Evolutionary conservation across 1,284 basidiomycete genomes (phyloP).

Genomic region (Naganishia sp.): DNA sequence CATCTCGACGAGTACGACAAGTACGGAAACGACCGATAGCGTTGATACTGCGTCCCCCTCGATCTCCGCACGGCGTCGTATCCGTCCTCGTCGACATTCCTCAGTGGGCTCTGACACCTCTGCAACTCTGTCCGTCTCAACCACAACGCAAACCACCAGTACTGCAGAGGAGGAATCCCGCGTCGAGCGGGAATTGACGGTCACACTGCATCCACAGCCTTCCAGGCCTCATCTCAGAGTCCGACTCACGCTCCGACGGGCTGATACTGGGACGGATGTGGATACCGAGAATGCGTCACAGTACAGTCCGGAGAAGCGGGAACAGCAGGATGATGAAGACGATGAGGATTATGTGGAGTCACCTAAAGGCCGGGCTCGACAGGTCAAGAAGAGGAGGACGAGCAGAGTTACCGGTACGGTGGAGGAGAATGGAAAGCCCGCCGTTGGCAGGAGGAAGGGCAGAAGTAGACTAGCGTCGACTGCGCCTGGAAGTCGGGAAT

Average conservation of each 20-base stretch:
- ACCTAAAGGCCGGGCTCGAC: not conserved
- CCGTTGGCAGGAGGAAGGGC: conserved; percentile 4
- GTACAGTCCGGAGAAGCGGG: not conserved
- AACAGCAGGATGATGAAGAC: conserved; percentile 3
- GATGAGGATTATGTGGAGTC: conserved; percentile 15
- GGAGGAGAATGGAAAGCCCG: not conserved
- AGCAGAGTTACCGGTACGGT: not conserved
- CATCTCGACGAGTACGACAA: not conserved
- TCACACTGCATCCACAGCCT: not conserved
- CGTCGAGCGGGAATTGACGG: conserved; percentile 15
- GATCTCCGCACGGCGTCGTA: not conserved
- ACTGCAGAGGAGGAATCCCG: conserved; percentile 25
- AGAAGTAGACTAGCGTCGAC: not conserved
- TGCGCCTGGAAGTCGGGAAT: conserved; percentile 19
- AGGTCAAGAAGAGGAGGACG: conserved; percentile 9
- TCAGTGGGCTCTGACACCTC: conserved; percentile 4
- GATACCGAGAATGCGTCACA: not conserved
- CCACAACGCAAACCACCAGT: conserved; percentile 19
- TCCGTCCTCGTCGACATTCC: conserved; percentile 7
- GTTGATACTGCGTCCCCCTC: conserved; percentile 20
- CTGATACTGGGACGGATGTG: not conserved
- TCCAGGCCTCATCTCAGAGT: conserved; percentile 3
- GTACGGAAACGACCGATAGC: conserved; percentile 21
- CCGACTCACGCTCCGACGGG: conserved; percentile 9
- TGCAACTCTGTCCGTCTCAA: conserved; percentile 16